Percentiles rank a stretch among this genome's conserved stretches.
phyloP scores from a whole-genome alignment of 2,329 filamentous ascomycete species.

The Stagonosporopsis vannaccii region DNA sequence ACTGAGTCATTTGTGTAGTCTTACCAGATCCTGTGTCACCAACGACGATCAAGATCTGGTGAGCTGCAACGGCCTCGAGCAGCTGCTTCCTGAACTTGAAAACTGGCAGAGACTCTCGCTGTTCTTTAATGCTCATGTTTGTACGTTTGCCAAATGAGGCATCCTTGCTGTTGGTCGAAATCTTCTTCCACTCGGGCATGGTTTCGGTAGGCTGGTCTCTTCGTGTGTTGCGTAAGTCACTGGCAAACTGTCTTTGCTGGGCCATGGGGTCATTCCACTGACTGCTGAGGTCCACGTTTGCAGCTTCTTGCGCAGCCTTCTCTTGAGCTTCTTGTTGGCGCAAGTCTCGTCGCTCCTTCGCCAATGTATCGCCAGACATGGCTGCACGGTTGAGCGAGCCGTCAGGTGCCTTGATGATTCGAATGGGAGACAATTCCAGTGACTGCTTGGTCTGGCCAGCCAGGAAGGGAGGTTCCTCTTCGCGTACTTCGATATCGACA shows the following conservation, averaged over 20 bases:
- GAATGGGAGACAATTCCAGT: constrained; percentile 90
- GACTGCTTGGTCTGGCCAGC: constrained; percentile 97
- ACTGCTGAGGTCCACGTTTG: constrained; percentile 81
- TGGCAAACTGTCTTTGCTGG: constrained; percentile 86
- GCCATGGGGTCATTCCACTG: constrained; percentile 99
- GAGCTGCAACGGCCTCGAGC: constrained; percentile 83
- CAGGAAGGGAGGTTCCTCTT: constrained; percentile 95
- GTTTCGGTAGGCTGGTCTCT: constrained; percentile 67
- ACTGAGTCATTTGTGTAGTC: constrained; percentile 95
- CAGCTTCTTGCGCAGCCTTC: constrained; percentile 73
- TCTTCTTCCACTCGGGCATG: constrained; percentile 92
- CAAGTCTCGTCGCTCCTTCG: constrained; percentile 88
- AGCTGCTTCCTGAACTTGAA: constrained; percentile 87
- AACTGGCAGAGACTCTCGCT: constrained; percentile 87
- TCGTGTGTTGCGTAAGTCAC: constrained; percentile 76
- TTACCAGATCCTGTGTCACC: constrained; percentile 98
- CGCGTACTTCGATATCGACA: constrained; percentile 93
- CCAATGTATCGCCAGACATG: constrained; percentile 87
- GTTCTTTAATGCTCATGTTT: constrained; percentile 91
- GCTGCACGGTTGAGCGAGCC: constrained; percentile 97
- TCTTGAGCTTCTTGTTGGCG: constrained; percentile 88
- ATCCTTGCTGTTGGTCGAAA: constrained; percentile 79
- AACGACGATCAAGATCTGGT: constrained; percentile 94
- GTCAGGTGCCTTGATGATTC: constrained; percentile 96
- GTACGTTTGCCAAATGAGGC: constrained; percentile 86